Evolutionary conservation across 2,329 filamentous ascomycete genomes (phyloP), one percentile per base, ranked within the genome.

Genomic region (Xylaria sp.): DNA sequence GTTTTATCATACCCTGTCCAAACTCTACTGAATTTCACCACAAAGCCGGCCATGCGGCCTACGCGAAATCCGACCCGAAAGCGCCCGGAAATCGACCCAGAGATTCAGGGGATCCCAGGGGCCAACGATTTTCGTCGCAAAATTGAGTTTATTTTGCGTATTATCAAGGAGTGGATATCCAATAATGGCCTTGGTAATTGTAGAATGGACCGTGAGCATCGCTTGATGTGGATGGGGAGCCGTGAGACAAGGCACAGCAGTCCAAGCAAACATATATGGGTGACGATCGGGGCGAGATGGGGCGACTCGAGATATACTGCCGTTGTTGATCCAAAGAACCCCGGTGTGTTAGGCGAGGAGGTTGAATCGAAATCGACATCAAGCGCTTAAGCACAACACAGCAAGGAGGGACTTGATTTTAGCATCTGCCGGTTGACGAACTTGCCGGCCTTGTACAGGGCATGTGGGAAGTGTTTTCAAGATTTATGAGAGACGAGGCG

Each of bases 81-180:
- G 64, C 82, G 86, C 4, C 85, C 86, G 9, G 84, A 87, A 64
- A 89, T 89, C 66, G 80, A 83, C 47, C 80, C 83, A 0, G 83
- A 85, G 71, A 76, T 88, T 13, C 85, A 88, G 73, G 81, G 83
- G 58, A 86, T 92, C 58, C 88, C 90, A 0, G 83, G 85, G 19
- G 88, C 89, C 40, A 94, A 94, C 73, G 85, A 88, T 66, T 86
- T 94, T 72, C 85, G 88, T 33, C 82, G 81, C 68, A 94, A 94
- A 79, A 83, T 94, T 59, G 83, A 87, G 61, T 93, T 93, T 72
- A 86, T 93, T 69, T 82, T 84, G 67, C 77, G 83, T 53, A 83
- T 92, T 15, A 82, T 92, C 10, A 83, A 83, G 65, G 89, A 92
- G 73, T 94, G 91, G 91, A 84, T 87, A 11, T 70, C 73, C 57